These are phyloP conservation scores for Coriaria nepalensis DNA, from an alignment of 306 rosid genomes.

Conservation along the genomic window DNA sequence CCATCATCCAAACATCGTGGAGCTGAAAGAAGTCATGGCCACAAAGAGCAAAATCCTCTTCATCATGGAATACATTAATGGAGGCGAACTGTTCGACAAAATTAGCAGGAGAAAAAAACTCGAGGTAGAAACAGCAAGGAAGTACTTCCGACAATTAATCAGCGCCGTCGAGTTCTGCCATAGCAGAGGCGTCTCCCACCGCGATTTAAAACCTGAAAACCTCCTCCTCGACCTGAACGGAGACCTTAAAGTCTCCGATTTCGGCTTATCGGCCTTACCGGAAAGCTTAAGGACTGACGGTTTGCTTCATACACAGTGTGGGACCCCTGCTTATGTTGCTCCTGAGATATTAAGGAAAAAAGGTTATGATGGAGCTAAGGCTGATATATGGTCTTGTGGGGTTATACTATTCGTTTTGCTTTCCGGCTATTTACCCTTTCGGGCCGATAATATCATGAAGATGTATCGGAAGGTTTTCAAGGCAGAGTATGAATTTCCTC, in stretches of 20 bases:
- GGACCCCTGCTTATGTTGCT: constrained; percentile 83
- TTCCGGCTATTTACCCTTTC: constrained; percentile 57
- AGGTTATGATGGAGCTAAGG: constrained; percentile 70
- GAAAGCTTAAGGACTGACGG: constrained; percentile 61
- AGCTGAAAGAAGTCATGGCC: constrained; percentile 83
- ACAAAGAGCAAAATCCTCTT: constrained; percentile 53
- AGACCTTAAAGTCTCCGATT: constrained; percentile 66
- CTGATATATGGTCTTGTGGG: constrained; percentile 81
- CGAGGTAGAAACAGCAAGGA: constrained; percentile 44
- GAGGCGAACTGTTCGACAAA: constrained; percentile 56
- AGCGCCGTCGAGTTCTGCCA: constrained; percentile 72
- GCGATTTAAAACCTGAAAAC: constrained; percentile 77
- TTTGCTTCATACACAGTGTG: constrained; percentile 63
- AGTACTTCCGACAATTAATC: constrained; percentile 54
- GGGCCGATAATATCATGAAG: constrained; percentile 46
- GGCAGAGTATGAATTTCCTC: constrained; percentile 42
- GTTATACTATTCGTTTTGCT: constrained; percentile 54
- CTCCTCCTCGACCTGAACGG: constrained; percentile 51
- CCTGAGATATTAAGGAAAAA: constrained; percentile 63
- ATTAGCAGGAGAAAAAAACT: constrained; percentile 36
- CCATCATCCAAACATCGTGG: constrained; percentile 57
- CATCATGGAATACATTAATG: constrained; percentile 54
- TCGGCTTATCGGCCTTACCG: constrained; percentile 63
- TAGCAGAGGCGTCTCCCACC: constrained; percentile 71
- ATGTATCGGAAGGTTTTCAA: constrained; percentile 55